Conservation (phyloP, 495 filamentous ascomycete genomes). For the Astrothelium subdiscretum region DNA sequence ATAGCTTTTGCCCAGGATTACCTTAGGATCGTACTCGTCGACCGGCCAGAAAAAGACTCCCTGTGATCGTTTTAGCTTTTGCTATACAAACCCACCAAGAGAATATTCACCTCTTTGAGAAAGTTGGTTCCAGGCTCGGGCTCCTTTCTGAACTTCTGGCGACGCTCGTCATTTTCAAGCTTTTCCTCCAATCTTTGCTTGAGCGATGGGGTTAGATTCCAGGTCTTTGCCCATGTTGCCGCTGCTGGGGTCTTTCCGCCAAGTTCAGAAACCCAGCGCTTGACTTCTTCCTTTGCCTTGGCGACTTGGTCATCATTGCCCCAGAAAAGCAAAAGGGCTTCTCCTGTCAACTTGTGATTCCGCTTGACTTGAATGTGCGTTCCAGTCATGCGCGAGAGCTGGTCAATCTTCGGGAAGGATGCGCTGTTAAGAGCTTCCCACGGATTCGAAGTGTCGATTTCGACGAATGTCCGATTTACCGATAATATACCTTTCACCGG, state of each 20-base stretch:
- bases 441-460: neutral
- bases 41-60: slow-evolving; percentile 16
- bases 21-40: slow-evolving; percentile 11
- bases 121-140: slow-evolving; percentile 6
- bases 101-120: slow-evolving; percentile 6
- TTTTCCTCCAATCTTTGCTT: slow-evolving; percentile 8
- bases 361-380: neutral
- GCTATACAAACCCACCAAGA: neutral
- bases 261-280: neutral
- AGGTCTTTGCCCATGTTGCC: slow-evolving; percentile 9
- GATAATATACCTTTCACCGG: slow-evolving; percentile 1
- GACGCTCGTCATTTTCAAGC: slow-evolving; percentile 7
- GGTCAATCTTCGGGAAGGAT: slow-evolving; percentile 6
- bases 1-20: slow-evolving; percentile 11
- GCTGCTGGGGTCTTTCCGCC: neutral
- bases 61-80: neutral
- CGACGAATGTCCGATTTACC: slow-evolving; percentile 3
- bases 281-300: neutral
- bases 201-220: slow-evolving; percentile 9
- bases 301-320: neutral
- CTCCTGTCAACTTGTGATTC: neutral
- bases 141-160: slow-evolving; percentile 11
- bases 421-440: slow-evolving; percentile 3
- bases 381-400: slow-evolving; percentile 3
- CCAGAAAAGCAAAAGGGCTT: neutral